Conservation (phyloP, 768 basidiomycete genomes). For the Psilocybe cyanescens region DNA sequence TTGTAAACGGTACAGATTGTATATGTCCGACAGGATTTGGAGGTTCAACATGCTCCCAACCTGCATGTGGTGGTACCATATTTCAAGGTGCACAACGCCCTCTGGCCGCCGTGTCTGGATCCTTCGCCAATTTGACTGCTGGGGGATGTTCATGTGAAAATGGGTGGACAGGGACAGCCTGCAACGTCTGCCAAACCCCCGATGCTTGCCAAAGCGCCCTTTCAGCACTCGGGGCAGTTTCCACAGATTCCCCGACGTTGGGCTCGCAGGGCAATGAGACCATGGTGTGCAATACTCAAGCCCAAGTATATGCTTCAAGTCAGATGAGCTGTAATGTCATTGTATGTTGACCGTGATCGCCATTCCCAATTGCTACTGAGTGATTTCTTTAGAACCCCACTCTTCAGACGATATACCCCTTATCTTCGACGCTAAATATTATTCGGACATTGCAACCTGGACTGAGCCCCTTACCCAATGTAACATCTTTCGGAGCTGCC, state of each 20-base stretch:
- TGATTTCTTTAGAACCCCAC: constrained; percentile 71
- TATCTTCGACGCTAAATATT: constrained; percentile 75
- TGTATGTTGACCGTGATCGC: constrained; percentile 48
- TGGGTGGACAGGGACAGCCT: constrained; percentile 80
- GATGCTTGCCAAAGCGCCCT: constrained; percentile 73
- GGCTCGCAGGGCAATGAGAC: constrained; percentile 48
- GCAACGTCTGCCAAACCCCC: constrained; percentile 76
- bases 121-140: constrained; percentile 67
- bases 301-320: constrained; percentile 76
- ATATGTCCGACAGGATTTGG: constrained; percentile 85
- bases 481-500: constrained; percentile 58
- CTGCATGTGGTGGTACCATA: constrained; percentile 81
- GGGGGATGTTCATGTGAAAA: constrained; percentile 69
- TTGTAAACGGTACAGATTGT: constrained; percentile 59
- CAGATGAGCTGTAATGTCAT: constrained; percentile 86
- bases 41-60: constrained; percentile 66
- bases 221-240: constrained; percentile 40
- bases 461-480: constrained; percentile 69
- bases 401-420: constrained; percentile 74
- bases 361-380: not conserved
- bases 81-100: constrained; percentile 71
- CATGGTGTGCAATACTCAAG: constrained; percentile 70
- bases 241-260: constrained; percentile 32
- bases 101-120: constrained; percentile 45
- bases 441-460: constrained; percentile 73